Percentiles rank a stretch among this genome's conserved stretches.
Evolutionary conservation across 805 yeast genomes (phyloP).

Genomic region (Kodamaea laetipori): DNA sequence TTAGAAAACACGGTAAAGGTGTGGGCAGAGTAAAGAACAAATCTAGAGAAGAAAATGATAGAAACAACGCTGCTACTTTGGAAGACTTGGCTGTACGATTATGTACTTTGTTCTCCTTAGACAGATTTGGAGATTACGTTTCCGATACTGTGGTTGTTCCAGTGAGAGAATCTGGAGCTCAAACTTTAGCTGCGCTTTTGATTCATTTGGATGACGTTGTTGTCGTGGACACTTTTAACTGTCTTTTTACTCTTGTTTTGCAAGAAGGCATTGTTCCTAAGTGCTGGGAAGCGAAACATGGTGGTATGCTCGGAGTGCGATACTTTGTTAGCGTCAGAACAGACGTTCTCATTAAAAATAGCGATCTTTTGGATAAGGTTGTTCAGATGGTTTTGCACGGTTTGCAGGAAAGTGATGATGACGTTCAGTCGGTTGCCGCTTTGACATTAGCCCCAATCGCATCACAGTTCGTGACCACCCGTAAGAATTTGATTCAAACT

Average conservation of each 20-base stretch:
- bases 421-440: constrained; percentile 96
- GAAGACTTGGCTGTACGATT: constrained; percentile 88
- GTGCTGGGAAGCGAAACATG: constrained; percentile 98
- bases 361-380: constrained; percentile 65
- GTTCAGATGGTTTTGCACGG: constrained; percentile 88
- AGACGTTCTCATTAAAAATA: constrained; percentile 64
- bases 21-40: constrained; percentile 80
- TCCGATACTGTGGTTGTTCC: constrained; percentile 98
- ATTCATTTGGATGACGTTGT: constrained; percentile 66
- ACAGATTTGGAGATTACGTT: constrained; percentile 95
- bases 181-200: constrained; percentile 84
- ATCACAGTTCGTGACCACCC: constrained; percentile 73
- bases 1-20: constrained; percentile 77
- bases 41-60: constrained; percentile 60
- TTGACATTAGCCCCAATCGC: constrained; percentile 90
- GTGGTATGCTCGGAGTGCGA: constrained; percentile 91
- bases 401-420: constrained; percentile 77
- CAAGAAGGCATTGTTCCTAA: constrained; percentile 57
- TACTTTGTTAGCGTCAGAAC: constrained; percentile 90
- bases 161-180: constrained; percentile 95
- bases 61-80: constrained; percentile 64
- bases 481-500: constrained; percentile 50
- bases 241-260: constrained; percentile 66
- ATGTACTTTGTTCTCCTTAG: constrained; percentile 85
- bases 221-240: constrained; percentile 62